Percentiles rank a stretch among this genome's conserved stretches.
Conservation (phyloP, 2,329 filamentous ascomycete species). For the Diplodia intermedia region DNA sequence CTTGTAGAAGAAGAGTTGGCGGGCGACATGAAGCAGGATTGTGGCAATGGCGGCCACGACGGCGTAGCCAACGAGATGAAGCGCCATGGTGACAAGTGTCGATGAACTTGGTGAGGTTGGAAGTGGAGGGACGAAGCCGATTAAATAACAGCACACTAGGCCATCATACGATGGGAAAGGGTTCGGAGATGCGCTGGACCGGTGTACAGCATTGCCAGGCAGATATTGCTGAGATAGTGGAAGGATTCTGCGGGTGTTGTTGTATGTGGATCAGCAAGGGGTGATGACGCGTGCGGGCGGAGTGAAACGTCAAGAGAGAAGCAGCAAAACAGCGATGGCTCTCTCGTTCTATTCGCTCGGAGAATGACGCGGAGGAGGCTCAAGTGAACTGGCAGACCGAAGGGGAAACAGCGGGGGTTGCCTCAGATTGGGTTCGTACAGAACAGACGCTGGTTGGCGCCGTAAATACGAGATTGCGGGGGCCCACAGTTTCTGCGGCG, state of each 20-base stretch:
- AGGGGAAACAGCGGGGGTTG: neutral
- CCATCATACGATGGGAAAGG: neutral
- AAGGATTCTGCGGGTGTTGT: neutral
- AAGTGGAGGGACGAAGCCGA: neutral
- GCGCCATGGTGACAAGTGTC: neutral
- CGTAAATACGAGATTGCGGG: neutral
- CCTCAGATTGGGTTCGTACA: neutral
- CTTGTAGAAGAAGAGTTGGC: conserved; percentile 74
- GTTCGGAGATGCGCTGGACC: neutral
- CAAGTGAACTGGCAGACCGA: neutral
- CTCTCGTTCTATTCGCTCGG: neutral
- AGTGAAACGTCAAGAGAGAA: neutral
- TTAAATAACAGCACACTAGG: neutral
- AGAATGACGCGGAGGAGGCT: neutral
- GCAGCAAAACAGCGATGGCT: neutral
- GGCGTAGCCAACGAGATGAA: conserved; percentile 1
- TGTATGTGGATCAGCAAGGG: neutral
- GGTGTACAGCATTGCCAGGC: neutral
- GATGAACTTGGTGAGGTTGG: neutral
- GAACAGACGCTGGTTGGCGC: neutral
- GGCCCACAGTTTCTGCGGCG: neutral
- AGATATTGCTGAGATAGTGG: neutral
- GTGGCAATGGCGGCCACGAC: neutral
- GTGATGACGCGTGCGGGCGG: neutral
- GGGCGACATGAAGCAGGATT: conserved; percentile 60